Evolutionary conservation across 306 rosid genomes (phyloP), one percentile per base, ranked within the genome.

Genomic region (Inga oerstediana): DNA sequence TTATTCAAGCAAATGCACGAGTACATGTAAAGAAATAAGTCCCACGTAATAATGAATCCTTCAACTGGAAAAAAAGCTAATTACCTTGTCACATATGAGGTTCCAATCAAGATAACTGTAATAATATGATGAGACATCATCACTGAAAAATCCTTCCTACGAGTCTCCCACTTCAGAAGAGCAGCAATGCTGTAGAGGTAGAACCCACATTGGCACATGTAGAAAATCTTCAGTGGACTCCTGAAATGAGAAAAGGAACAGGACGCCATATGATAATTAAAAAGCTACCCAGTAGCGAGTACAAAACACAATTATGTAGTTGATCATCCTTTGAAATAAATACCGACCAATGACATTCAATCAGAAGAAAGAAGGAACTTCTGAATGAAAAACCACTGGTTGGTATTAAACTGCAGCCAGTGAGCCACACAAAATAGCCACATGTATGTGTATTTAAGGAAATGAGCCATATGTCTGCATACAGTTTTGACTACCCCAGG

Each of bases 101-200:
- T 13, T 69, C 95, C 97, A 84, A 94, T 94, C 85, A 96, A 87
- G 81, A 89, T 41, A 80, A 94, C 95, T 16, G 97, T 94, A 81
- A 96, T 84, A 83, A 96, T 83, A 89, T 96, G 99, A 86, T 96
- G 99, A 80, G 97, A 91, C 93, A 94, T 92, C 99, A 94, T 94
- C 72, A 96, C 99, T 8, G 97, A 62, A 75, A 96, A 96, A 89
- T 96, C 99, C 88, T 96, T 96, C 89, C 99, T 89, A 73, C 98
- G 89, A 75, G 98, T 96, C 89, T 96, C 99, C 99, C 98, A 96
- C 19, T 78, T 87, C 51, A 96, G 91, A 75, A 94, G 97, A 54
- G 99, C 99, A 72, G 87, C 97, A 71, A 94, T 94, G 82, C 99
- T 91, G 68, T 96, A 94, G 77, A 77, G 82, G 90, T 96, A 96